Base-by-base conservation (phyloP, 2,329 filamentous ascomycete species). In the Penicillium aurantiogriseum region DNA sequence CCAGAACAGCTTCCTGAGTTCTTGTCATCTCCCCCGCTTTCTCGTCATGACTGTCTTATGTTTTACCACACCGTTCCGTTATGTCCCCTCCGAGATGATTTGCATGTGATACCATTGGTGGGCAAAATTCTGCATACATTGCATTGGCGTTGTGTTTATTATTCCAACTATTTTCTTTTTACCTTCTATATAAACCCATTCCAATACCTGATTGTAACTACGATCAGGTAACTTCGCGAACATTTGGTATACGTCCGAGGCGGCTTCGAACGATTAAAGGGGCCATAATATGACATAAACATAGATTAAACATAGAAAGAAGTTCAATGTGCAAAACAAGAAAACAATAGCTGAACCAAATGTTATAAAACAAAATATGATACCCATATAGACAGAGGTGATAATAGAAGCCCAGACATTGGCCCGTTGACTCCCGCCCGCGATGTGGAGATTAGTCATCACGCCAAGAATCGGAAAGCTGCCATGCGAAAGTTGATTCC, bases 21-120 rank as follows among this genome's bases (percentile, higher is more conserved):
- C 40, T 19, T 27, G 11, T 40, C 39, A 33, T 19, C 46, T 50
- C 29, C n/a, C n/a, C 21, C 13, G 40, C 47, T 36, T 52, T 42
- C 38, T 56, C 36, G 19, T 57, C 47, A 53, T 58, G 62, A 49
- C 36, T 50, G 58, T 47, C 13, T 54, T 57, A 53, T 50, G 25
- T 46, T 57, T 51, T 36, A 49, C 36, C 17, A 57, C 58, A 47
- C 40, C 40, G 17, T 60, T 61, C 46, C 48, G 54, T 56, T 50
- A 48, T 46, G 54, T 65, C 56, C 59, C 61, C 43, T 59, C 56
- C 56, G 50, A 59, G 54, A 63, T 58, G 49, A 66, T 67, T 62
- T 52, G 67, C 68, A 71, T 68, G 60, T 67, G 63, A 70, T 70
- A 70, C 67, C 67, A 67, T 61, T 59, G 57, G 51, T 51, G 52